Evolutionary conservation across 441 rosid species (phyloP).

Genomic region (Eutrema salsugineum): DNA sequence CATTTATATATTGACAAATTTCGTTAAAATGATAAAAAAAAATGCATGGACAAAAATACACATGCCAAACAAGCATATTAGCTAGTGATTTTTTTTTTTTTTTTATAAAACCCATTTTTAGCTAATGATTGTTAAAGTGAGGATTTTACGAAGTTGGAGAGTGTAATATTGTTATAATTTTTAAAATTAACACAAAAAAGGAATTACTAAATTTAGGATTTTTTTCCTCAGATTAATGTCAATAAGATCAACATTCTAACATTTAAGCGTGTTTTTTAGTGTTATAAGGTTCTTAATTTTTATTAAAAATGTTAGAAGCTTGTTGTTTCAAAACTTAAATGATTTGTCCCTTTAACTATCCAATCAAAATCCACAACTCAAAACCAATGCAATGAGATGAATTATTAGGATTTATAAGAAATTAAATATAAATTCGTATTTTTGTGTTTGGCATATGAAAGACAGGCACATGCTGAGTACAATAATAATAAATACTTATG

Average conservation of each 20-base stretch:
- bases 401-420: not conserved
- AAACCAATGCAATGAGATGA: not conserved
- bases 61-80: too few relatives aligned
- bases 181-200: too few relatives aligned
- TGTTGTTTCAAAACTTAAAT: too few relatives aligned
- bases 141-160: too few relatives aligned
- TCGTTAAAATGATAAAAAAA: not conserved
- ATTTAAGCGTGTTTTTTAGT: too few relatives aligned
- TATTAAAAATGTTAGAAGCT: not conserved
- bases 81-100: too few relatives aligned
- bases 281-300: too few relatives aligned
- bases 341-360: not conserved
- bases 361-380: not conserved
- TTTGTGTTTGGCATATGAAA: slow-evolving; percentile 23
- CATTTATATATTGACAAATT: not conserved
- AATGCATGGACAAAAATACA: not conserved
- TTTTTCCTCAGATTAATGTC: too few relatives aligned
- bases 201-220: too few relatives aligned
- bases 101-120: too few relatives aligned
- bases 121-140: not conserved
- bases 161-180: too few relatives aligned
- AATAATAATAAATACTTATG: slow-evolving; percentile 15
- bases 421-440: not conserved
- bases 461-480: slow-evolving; percentile 32
- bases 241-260: too few relatives aligned